Conservation (phyloP, 768 basidiomycete species). For the Suillus subalutaceus region DNA sequence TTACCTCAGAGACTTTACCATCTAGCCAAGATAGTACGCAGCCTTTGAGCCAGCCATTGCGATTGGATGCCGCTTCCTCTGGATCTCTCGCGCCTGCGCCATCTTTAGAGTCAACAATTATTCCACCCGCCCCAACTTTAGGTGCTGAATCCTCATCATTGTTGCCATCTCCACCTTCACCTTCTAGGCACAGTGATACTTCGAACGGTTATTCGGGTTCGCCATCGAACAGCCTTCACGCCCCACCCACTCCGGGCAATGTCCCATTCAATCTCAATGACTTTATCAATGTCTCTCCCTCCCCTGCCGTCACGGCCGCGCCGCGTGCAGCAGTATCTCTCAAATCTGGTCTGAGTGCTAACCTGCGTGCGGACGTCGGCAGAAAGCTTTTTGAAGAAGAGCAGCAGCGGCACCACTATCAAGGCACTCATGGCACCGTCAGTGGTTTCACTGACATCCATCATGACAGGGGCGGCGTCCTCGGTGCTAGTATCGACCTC, state of each 20-base stretch:
- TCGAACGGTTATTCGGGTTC: conserved; percentile 6
- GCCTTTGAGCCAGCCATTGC: conserved; percentile 20
- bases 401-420: conserved; percentile 48
- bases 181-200: conserved; percentile 25
- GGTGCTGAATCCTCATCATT: conserved; percentile 25
- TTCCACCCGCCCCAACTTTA: conserved; percentile 38
- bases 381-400: conserved; percentile 74
- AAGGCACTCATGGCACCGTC: conserved; percentile 11
- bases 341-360: conserved; percentile 44
- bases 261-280: conserved; percentile 67
- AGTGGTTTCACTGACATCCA: conserved; percentile 26
- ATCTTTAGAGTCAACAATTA: conserved; percentile 34
- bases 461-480: conserved; percentile 28
- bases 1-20: conserved; percentile 27
- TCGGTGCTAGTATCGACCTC: conserved; percentile 36
- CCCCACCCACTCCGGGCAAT: conserved; percentile 38
- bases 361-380: conserved; percentile 65
- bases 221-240: conserved; percentile 23
- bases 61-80: conserved; percentile 19
- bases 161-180: conserved; percentile 28
- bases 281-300: conserved; percentile 74
- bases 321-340: conserved; percentile 34
- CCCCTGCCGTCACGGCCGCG: conserved; percentile 46
- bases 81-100: conserved; percentile 28
- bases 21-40: conserved; percentile 30